Percentiles rank a stretch among this genome's conserved stretches.
Evolutionary conservation across 2,329 filamentous ascomycete species (phyloP).

Genomic region (Orbilia blumenaviensis): DNA sequence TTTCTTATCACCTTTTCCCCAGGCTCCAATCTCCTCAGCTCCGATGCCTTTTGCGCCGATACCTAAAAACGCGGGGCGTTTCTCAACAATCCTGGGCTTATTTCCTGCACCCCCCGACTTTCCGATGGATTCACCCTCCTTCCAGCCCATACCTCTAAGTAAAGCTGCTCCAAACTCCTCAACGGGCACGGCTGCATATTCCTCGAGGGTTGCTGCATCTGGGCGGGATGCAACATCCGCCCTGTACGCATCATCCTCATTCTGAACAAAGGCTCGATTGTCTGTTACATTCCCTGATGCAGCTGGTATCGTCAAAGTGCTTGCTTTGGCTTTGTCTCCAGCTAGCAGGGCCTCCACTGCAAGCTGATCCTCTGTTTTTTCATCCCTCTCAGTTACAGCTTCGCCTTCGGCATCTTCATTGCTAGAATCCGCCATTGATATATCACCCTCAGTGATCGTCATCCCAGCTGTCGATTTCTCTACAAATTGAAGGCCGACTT

Average conservation of each 20-base stretch:
- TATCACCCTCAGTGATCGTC: conserved; percentile 38
- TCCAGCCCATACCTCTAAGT: conserved; percentile 94
- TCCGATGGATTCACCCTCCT: conserved; percentile 72
- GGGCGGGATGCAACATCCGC: conserved; percentile 77
- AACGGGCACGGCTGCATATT: conserved; percentile 88
- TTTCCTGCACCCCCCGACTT: conserved; percentile 63
- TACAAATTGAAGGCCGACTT: conserved; percentile 45
- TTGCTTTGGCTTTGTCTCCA: conserved; percentile 65
- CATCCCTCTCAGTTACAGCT: conserved; percentile 49
- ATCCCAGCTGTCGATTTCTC: conserved; percentile 47
- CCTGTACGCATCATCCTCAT: conserved; percentile 75
- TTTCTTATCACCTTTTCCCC: conserved; percentile 75
- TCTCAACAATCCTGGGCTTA: conserved; percentile 73
- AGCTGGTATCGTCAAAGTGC: conserved; percentile 67
- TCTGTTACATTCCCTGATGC: conserved; percentile 53
- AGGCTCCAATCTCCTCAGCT: conserved; percentile 78
- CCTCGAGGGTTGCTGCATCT: conserved; percentile 77
- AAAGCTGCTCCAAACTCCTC: conserved; percentile 94
- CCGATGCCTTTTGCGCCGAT: conserved; percentile 86
- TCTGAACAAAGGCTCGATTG: conserved; percentile 59
- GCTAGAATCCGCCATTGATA: conserved; percentile 30
- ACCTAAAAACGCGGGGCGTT: conserved; percentile 81
- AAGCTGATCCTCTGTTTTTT: conserved; percentile 69
- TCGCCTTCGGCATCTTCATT: conserved; percentile 42
- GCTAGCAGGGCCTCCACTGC: conserved; percentile 73